Percentiles rank a stretch among this genome's conserved stretches.
Conservation (phyloP, 306 rosid genomes). For the Sicyos edulis region DNA sequence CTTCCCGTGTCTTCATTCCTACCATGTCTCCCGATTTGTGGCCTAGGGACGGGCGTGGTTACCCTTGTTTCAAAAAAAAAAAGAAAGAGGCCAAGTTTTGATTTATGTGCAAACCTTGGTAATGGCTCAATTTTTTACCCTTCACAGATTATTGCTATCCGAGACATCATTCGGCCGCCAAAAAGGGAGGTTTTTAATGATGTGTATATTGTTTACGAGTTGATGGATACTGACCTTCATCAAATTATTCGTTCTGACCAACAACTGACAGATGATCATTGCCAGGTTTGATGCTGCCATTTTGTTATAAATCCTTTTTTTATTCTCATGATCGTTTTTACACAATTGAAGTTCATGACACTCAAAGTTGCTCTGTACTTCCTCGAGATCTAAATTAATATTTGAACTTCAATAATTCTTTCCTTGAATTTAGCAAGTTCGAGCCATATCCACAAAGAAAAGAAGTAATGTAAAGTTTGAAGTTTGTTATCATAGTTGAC, state of each 20-base stretch:
- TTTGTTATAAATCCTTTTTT: neutral
- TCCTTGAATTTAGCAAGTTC: neutral
- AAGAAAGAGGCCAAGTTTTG: neutral
- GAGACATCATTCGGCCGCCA: constrained; percentile 81
- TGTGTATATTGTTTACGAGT: constrained; percentile 87
- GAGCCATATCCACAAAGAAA: neutral
- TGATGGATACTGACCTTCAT: constrained; percentile 98
- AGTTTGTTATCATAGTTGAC: constrained; percentile 5
- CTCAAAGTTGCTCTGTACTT: neutral
- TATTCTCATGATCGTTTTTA: neutral
- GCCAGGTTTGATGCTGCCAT: constrained; percentile 50
- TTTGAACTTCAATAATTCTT: neutral
- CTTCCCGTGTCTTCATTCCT: too few relatives aligned
- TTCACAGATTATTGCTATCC: constrained; percentile 57
- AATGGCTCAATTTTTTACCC: constrained; percentile 6
- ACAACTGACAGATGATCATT: constrained; percentile 63
- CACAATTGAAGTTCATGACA: neutral
- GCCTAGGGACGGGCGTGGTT: too few relatives aligned
- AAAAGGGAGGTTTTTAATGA: constrained; percentile 69
- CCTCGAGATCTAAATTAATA: neutral
- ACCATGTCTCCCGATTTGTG: too few relatives aligned
- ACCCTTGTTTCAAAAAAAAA: too few relatives aligned
- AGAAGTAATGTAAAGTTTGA: neutral
- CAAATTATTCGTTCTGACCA: constrained; percentile 77
- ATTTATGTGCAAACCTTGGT: neutral